Conservation (phyloP, 2,329 filamentous ascomycete genomes). For the Colletotrichum tanaceti region DNA sequence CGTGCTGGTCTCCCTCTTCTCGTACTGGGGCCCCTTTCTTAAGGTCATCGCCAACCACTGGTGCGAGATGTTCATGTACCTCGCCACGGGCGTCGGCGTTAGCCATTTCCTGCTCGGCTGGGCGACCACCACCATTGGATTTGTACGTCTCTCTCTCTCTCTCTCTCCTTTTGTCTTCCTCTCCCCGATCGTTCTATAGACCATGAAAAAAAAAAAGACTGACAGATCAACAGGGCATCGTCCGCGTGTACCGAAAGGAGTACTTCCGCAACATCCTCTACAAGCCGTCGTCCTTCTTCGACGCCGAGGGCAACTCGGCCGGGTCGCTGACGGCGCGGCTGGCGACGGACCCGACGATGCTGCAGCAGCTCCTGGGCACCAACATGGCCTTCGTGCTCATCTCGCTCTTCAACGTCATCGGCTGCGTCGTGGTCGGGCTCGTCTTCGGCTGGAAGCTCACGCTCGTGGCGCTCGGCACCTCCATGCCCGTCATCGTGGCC, state of each 20-base stretch:
- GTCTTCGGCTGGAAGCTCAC: conserved; percentile 56
- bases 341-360: conserved; percentile 42
- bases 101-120: conserved; percentile 44
- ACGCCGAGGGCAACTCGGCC: conserved; percentile 43
- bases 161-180: too few species aligned
- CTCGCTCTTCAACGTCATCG: conserved; percentile 40
- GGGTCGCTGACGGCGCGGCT: conserved; percentile 45
- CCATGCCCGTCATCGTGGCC: conserved; percentile 41
- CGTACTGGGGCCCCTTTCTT: conserved; percentile 36
- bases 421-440: conserved; percentile 46
- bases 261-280: conserved; percentile 51
- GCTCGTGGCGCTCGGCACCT: conserved; percentile 47
- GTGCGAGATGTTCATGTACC: conserved; percentile 38
- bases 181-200: not conserved
- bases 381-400: conserved; percentile 41
- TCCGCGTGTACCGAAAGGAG: conserved; percentile 40
- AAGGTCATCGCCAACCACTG: conserved; percentile 54
- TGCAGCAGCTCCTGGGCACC: conserved; percentile 41
- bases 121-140: conserved; percentile 46
- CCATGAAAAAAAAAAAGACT: too few species aligned
- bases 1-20: conserved; percentile 36
- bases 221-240: conserved; percentile 20
- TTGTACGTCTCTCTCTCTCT: conserved; percentile 52
- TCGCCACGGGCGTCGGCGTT: conserved; percentile 44
- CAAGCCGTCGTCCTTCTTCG: conserved; percentile 48